A percentile compares a stretch with the other conserved stretches of the same genome.
Evolutionary conservation across 176 grass and related monocot genomes (phyloP).

Genomic region (Oryza punctata): DNA sequence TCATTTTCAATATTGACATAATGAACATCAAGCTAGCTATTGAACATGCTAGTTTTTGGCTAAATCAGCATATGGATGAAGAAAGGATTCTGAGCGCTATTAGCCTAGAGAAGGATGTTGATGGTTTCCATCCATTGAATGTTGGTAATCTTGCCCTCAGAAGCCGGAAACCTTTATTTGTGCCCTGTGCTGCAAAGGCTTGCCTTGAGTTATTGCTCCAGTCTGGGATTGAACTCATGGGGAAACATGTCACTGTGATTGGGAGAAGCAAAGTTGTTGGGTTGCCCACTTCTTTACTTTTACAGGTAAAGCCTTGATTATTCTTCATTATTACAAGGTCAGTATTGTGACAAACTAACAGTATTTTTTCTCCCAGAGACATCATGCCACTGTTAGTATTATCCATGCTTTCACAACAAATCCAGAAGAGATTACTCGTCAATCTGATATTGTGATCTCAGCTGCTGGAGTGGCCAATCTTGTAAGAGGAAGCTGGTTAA

Average conservation of each 20-base stretch:
- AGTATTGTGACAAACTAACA: constrained; percentile 4
- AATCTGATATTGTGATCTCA: constrained; percentile 93
- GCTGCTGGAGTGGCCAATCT: constrained; percentile 90
- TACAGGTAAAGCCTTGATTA: constrained; percentile 60
- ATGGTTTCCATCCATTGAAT: constrained; percentile 91
- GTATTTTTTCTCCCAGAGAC: constrained; percentile 58
- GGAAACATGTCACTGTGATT: constrained; percentile 85
- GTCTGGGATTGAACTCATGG: constrained; percentile 69
- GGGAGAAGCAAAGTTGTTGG: constrained; percentile 97
- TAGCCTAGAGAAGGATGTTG: constrained; percentile 86
- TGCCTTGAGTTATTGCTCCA: constrained; percentile 78
- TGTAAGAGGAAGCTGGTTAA: constrained; percentile 88
- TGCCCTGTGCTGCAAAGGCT: constrained; percentile 91
- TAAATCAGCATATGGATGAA: constrained; percentile 86
- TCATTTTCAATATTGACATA: not conserved
- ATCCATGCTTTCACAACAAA: constrained; percentile 87
- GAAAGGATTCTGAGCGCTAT: constrained; percentile 72
- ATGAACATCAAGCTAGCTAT: constrained; percentile 7
- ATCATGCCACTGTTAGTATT: constrained; percentile 88
- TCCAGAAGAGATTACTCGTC: constrained; percentile 74
- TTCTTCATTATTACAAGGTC: constrained; percentile 1
- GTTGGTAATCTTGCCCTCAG: constrained; percentile 88
- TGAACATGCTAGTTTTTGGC: constrained; percentile 21
- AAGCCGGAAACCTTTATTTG: constrained; percentile 70
- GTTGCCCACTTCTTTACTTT: constrained; percentile 82